A percentile compares a stretch with the other conserved stretches of the same genome.
Evolutionary conservation across 2,329 filamentous ascomycete genomes (phyloP).

Genomic region (Graphilbum ipis-grandicollis): DNA sequence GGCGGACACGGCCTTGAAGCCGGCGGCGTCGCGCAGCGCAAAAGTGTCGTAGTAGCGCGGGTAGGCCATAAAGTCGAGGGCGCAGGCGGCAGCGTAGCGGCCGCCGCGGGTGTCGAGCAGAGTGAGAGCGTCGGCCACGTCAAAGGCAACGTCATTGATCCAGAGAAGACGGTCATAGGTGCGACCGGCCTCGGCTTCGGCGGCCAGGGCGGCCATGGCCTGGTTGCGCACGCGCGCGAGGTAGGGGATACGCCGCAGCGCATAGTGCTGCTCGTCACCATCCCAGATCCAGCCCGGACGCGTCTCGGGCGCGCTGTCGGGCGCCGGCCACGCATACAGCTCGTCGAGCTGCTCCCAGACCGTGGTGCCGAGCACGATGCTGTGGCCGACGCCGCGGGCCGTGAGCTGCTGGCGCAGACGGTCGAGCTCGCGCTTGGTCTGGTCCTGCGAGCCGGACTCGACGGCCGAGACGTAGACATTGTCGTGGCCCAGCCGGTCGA

Average conservation of each 20-base stretch:
- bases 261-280: conserved; percentile 29
- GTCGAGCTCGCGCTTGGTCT: conserved; percentile 43
- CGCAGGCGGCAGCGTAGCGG: conserved; percentile 41
- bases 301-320: conserved; percentile 14
- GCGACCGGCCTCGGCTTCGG: conserved; percentile 24
- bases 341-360: conserved; percentile 38
- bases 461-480: conserved; percentile 50
- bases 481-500: conserved; percentile 35
- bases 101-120: conserved; percentile 36
- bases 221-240: conserved; percentile 46
- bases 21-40: conserved; percentile 35
- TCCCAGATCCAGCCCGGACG: conserved; percentile 44
- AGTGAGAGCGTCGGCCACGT: conserved; percentile 32
- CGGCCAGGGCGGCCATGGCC: conserved; percentile 39
- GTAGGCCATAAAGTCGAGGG: conserved; percentile 37
- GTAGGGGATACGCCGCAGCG: conserved; percentile 50
- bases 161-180: conserved; percentile 39
- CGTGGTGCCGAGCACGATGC: conserved; percentile 37
- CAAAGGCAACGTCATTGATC: conserved; percentile 44
- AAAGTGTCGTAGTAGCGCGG: conserved; percentile 44
- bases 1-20: conserved; percentile 31
- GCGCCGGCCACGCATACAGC: conserved; percentile 20
- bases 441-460: conserved; percentile 52
- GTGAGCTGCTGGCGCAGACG: conserved; percentile 37
- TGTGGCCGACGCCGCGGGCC: conserved; percentile 29